Evolutionary conservation across 2,329 filamentous ascomycete genomes (phyloP).

Genomic region (Claviceps sp.): DNA sequence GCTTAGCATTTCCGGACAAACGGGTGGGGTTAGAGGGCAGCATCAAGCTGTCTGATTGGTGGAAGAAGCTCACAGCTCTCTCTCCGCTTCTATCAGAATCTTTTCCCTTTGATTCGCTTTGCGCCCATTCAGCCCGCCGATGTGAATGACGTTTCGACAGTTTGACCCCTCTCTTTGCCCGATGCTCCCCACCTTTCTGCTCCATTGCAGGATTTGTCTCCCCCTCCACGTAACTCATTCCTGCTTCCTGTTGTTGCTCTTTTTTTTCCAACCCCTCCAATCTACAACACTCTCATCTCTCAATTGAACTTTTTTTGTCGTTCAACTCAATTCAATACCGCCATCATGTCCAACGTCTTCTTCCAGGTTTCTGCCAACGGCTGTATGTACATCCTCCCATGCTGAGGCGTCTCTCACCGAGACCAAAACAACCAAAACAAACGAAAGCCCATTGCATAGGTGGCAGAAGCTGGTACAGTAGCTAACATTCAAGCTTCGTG

Average conservation of each 20-base stretch:
- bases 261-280: background rate
- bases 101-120: conserved; percentile 1
- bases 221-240: background rate
- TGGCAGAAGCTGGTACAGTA: background rate
- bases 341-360: conserved; percentile 7
- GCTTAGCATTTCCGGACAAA: background rate
- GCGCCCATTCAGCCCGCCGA: background rate
- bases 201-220: background rate
- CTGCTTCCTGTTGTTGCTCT: background rate
- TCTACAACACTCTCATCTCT: background rate
- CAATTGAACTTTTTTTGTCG: background rate
- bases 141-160: conserved; percentile 6
- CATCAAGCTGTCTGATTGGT: conserved; percentile 1
- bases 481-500: background rate
- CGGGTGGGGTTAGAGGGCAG: background rate
- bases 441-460: background rate
- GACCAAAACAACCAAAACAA: background rate
- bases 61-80: background rate
- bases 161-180: conserved; percentile 3
- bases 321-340: background rate
- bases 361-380: conserved; percentile 8
- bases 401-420: too few relatives aligned
- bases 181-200: background rate
- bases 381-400: conserved; percentile 4
- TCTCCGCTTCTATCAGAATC: background rate